Evolutionary conservation across 192 early-diverging fungal species (phyloP), one percentile per base, ranked within the genome.

Genomic region (Paraglomus brasilianum): DNA sequence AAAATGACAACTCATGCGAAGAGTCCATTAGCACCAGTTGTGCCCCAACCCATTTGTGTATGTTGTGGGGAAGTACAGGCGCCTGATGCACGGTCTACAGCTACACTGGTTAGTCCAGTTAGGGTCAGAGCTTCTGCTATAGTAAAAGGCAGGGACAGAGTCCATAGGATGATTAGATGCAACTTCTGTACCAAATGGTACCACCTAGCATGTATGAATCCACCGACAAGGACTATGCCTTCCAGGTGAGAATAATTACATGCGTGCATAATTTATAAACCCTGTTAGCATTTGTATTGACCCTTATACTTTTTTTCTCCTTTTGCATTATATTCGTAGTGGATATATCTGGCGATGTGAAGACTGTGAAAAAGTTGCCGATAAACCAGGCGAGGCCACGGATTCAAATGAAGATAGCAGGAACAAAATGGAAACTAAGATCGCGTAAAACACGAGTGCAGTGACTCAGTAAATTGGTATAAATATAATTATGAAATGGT

Each of bases 341-440:
- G 67, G 67, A 38, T 69, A 53, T 24, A 15, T 69, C 11, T 69
- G 67, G 67, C 22, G 50, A 58, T 69, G 67, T 57, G 67, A 56
- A 43, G 67, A 69, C 4, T 69, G 67, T 17, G 67, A 69, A n/a
- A n/a, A n/a, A n/a, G n/a, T n/a, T n/a, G n/a, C n/a, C n/a, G n/a
- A n/a, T n/a, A n/a, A n/a, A n/a, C n/a, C n/a, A n/a, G n/a, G n/a
- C n/a, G n/a, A n/a, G n/a, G n/a, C n/a, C n/a, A n/a, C n/a, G n/a
- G n/a, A n/a, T n/a, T n/a, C n/a, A n/a, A n/a, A n/a, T n/a, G n/a
- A n/a, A n/a, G n/a, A n/a, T n/a, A n/a, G n/a, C n/a, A n/a, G n/a
- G n/a, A n/a, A n/a, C n/a, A n/a, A n/a, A n/a, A n/a, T n/a, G n/a
- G n/a, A n/a, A n/a, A n/a, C n/a, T n/a, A n/a, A n/a, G n/a, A n/a